Conservation (phyloP, 768 basidiomycete genomes). For the Botryobasidium botryosum region DNA sequence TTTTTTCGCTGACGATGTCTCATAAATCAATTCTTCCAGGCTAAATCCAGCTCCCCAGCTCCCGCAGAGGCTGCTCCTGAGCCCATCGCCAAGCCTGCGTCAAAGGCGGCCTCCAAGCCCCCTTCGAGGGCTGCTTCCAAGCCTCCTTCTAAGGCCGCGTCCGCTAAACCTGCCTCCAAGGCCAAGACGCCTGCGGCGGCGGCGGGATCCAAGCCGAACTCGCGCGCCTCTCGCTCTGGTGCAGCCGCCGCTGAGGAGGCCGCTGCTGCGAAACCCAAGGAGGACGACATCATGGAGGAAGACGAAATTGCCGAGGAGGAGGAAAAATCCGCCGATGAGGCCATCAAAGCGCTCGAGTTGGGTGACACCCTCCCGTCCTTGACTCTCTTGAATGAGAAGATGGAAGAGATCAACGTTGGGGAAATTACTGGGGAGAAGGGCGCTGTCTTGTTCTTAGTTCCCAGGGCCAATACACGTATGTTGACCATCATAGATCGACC, state of each 20-base stretch:
- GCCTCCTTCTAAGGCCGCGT: constrained; percentile 9
- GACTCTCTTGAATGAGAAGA: constrained; percentile 71
- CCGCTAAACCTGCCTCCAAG: constrained; percentile 2
- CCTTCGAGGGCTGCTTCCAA: constrained; percentile 7
- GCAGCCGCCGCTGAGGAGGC: constrained; percentile 10
- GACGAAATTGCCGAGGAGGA: constrained; percentile 9
- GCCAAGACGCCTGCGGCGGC: constrained; percentile 1
- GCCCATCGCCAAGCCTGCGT: constrained; percentile 4
- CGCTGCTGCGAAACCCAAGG: constrained; percentile 9
- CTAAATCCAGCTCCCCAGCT: constrained; percentile 4
- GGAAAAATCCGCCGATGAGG: constrained; percentile 9
- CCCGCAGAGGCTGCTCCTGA: not conserved
- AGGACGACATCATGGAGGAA: constrained; percentile 14
- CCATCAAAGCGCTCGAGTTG: constrained; percentile 32
- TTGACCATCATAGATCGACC: constrained; percentile 10
- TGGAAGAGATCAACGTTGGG: constrained; percentile 53
- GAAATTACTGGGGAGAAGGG: constrained; percentile 47
- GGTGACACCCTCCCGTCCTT: constrained; percentile 63
- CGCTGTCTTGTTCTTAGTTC: constrained; percentile 66
- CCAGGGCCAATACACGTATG: constrained; percentile 74
- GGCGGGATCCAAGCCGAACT: constrained; percentile 2
- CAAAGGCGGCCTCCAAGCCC: constrained; percentile 5
- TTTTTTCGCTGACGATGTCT: not conserved
- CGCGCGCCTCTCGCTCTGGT: constrained; percentile 8
- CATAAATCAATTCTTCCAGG: not conserved